These are phyloP conservation scores for Pseudogymnoascus sp. DNA, from an alignment of 2,329 filamentous ascomycete genomes.

Conservation along the genomic window DNA sequence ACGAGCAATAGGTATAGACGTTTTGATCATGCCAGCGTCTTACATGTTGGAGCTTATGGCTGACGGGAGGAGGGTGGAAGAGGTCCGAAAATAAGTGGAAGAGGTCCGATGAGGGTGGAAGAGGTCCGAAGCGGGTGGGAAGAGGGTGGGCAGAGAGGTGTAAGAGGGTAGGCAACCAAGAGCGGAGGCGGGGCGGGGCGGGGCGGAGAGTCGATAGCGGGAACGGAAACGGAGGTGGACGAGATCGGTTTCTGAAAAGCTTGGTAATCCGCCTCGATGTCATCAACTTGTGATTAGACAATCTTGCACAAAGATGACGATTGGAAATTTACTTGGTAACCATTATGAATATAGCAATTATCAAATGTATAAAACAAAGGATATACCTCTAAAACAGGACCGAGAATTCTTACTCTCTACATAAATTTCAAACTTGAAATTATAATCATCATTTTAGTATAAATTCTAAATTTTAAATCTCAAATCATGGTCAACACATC, in stretches of 20 bases:
- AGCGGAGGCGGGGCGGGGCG: not conserved
- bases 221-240: not conserved
- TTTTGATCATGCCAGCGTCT: not conserved
- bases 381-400: not conserved
- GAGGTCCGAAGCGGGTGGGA: not conserved
- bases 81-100: not conserved
- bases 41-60: not conserved
- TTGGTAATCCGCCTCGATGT: not conserved
- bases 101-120: not conserved
- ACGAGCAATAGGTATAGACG: not conserved
- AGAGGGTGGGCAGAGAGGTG: not conserved
- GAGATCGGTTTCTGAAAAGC: not conserved
- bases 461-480: not conserved
- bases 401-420: too few relatives aligned
- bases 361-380: not conserved
- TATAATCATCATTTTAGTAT: not conserved
- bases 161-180: too few relatives aligned
- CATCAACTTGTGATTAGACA: not conserved
- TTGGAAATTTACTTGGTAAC: not conserved
- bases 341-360: not conserved
- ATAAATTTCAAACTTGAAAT: not conserved
- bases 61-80: not conserved
- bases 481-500: conserved; percentile 11
- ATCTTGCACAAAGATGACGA: not conserved
- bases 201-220: not conserved